Percentiles rank a stretch among this genome's conserved stretches.
These are phyloP conservation scores for Leonotis leonurus DNA, from an alignment of 257 asterid genomes.

Conservation along the genomic window DNA sequence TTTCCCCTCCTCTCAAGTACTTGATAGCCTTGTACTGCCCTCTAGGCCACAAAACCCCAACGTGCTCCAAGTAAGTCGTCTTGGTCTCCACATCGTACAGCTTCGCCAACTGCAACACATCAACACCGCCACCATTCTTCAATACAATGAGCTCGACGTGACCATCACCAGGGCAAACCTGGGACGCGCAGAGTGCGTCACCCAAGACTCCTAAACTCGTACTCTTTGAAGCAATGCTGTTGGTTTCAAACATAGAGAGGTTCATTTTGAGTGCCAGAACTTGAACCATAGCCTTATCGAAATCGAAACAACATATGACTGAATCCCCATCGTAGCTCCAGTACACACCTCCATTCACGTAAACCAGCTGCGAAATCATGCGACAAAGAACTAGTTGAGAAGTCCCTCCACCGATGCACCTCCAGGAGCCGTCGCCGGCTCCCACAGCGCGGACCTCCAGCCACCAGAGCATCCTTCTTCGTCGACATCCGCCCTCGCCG, in stretches of 20 bases:
- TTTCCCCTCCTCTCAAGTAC: constrained; percentile 4
- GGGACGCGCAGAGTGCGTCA: constrained; percentile 13
- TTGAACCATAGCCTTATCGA: background rate
- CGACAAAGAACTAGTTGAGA: background rate
- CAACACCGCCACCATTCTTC: background rate
- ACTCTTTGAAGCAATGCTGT: background rate
- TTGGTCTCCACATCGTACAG: background rate
- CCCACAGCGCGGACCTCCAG: background rate
- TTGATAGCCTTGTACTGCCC: constrained; percentile 14
- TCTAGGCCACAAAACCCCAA: background rate
- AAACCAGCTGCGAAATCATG: background rate
- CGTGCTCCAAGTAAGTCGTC: constrained; percentile 15
- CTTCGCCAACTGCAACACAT: constrained; percentile 9
- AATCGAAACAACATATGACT: background rate
- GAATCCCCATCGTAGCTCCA: constrained; percentile 4
- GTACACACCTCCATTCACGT: background rate
- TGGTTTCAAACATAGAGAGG: background rate
- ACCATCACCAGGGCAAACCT: constrained; percentile 13
- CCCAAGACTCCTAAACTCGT: constrained; percentile 14
- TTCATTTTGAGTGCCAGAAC: background rate
- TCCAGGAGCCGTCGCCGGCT: background rate
- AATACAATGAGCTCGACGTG: constrained; percentile 15
- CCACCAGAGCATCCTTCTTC: constrained; percentile 5
- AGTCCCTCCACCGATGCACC: constrained; percentile 2
- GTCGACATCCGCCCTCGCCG: background rate